Evolutionary conservation across 768 basidiomycete species (phyloP).

Genomic region (Coprinopsis marcescibilis): DNA sequence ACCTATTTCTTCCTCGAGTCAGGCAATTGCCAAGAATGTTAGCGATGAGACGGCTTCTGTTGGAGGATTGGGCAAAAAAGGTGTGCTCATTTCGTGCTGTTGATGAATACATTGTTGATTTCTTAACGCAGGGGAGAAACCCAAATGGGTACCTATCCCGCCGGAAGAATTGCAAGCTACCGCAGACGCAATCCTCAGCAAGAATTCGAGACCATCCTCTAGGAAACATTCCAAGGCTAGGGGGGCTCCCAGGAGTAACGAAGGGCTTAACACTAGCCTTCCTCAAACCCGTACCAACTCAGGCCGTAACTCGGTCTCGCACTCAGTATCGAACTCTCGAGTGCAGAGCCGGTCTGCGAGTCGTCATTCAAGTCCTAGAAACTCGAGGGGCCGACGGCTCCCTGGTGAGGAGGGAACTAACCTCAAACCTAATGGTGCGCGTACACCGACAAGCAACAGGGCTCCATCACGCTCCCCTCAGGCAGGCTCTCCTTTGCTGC

Average conservation of each 20-base stretch:
- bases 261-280: neutral
- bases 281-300: conserved; percentile 21
- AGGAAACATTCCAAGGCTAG: conserved; percentile 3
- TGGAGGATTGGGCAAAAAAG: conserved; percentile 1
- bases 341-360: conserved; percentile 33
- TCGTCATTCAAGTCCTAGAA: conserved; percentile 20
- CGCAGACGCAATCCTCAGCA: conserved; percentile 31
- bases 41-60: neutral
- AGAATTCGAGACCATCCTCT: conserved; percentile 6
- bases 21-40: neutral
- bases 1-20: neutral
- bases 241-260: neutral
- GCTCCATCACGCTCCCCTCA: conserved; percentile 3
- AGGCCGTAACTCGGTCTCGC: conserved; percentile 22
- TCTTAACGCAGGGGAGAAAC: conserved; percentile 39
- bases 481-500: neutral
- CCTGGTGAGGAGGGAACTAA: conserved; percentile 29
- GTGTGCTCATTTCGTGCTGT: neutral
- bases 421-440: conserved; percentile 4
- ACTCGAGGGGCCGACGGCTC: conserved; percentile 31
- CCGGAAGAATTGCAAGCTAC: conserved; percentile 50
- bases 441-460: neutral
- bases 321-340: conserved; percentile 24
- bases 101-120: neutral
- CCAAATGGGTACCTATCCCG: conserved; percentile 59